These are phyloP conservation scores for Raffaelea ambrosiae DNA, from an alignment of 2,329 filamentous ascomycete genomes.

Conservation along the genomic window DNA sequence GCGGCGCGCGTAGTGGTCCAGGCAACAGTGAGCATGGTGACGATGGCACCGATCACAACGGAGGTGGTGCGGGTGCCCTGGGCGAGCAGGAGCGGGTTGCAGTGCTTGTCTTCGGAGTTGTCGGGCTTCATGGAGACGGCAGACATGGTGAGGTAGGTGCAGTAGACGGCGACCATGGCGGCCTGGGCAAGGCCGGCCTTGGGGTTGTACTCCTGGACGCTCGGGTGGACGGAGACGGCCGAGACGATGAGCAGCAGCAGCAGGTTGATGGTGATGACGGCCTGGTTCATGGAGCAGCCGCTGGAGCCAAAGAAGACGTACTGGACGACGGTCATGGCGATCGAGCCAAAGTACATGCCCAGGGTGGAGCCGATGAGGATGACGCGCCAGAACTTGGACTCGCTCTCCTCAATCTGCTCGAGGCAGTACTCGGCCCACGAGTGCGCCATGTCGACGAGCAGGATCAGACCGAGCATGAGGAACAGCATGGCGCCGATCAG, in stretches of 20 bases:
- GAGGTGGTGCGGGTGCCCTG: constrained; percentile 84
- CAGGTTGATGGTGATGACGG: constrained; percentile 90
- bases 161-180: constrained; percentile 95
- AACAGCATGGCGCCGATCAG: constrained; percentile 86
- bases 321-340: constrained; percentile 93
- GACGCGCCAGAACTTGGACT: constrained; percentile 76
- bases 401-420: constrained; percentile 81
- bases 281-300: constrained; percentile 91
- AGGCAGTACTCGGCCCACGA: constrained; percentile 97
- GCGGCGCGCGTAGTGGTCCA: constrained; percentile 96
- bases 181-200: constrained; percentile 94
- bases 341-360: constrained; percentile 82
- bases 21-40: constrained; percentile 93
- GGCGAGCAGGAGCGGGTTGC: constrained; percentile 84
- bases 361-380: constrained; percentile 87
- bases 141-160: constrained; percentile 96
- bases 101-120: constrained; percentile 78
- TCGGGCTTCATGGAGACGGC: constrained; percentile 98
- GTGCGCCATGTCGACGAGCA: constrained; percentile 91
- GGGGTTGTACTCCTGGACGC: constrained; percentile 83
- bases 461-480: constrained; percentile 81
- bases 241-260: constrained; percentile 75
- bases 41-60: constrained; percentile 84
- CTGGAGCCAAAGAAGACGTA: constrained; percentile 87
- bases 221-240: constrained; percentile 78